Evolutionary conservation across 2,329 filamentous ascomycete genomes (phyloP).

Genomic region (Paecilomyces fulvus): DNA sequence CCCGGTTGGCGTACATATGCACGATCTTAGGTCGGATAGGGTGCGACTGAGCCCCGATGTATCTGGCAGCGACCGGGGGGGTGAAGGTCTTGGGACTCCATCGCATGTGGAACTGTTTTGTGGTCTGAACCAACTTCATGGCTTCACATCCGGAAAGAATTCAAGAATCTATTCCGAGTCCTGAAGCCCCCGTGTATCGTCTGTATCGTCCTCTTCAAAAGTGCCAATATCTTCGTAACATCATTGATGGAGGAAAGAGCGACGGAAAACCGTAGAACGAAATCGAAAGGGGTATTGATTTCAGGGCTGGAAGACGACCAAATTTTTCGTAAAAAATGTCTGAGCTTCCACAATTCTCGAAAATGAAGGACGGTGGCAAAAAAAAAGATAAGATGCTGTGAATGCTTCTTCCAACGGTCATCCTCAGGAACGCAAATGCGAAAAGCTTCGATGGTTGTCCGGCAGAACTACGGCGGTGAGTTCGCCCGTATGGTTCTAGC

Average conservation of each 20-base stretch:
- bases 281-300: not conserved
- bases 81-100: constrained; percentile 16
- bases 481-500: constrained; percentile 2
- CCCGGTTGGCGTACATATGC: constrained; percentile 28
- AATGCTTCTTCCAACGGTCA: not conserved
- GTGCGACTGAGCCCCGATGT: constrained; percentile 19
- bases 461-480: not conserved
- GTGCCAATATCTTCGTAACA: not conserved
- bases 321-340: not conserved
- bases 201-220: not conserved
- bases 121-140: constrained; percentile 3
- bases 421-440: not conserved
- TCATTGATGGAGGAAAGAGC: not conserved
- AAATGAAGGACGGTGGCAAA: not conserved
- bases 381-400: too few relatives aligned
- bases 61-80: constrained; percentile 22
- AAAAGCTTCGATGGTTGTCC: not conserved
- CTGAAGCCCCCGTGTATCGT: not conserved
- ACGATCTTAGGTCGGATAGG: constrained; percentile 30
- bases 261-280: not conserved
- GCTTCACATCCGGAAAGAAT: not conserved
- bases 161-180: not conserved
- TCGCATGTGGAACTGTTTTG: constrained; percentile 14
- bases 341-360: not conserved
- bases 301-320: not conserved